Evolutionary conservation across 768 basidiomycete genomes (phyloP).

Genomic region (Thelephora aurantiotincta): DNA sequence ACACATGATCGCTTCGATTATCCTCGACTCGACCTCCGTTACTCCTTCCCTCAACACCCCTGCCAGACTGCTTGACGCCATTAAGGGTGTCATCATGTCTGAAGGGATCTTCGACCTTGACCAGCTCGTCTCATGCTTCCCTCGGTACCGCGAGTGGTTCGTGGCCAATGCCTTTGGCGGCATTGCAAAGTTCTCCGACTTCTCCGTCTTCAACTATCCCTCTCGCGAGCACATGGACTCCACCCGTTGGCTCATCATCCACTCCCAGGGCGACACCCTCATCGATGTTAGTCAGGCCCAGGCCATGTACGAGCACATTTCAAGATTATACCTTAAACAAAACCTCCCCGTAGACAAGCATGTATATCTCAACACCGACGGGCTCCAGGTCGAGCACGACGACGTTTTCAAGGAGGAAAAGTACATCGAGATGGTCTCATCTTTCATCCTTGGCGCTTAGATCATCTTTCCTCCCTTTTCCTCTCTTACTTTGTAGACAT

Average conservation of each 20-base stretch:
- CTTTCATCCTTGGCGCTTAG: constrained; percentile 21
- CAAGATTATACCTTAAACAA: constrained; percentile 1
- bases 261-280: constrained; percentile 59
- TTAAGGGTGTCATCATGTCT: constrained; percentile 44
- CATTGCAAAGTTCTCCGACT: constrained; percentile 29
- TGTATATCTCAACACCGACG: constrained; percentile 20
- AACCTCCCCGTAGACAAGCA: constrained; percentile 17
- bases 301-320: constrained; percentile 40
- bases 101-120: constrained; percentile 76
- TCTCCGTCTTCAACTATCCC: constrained; percentile 29
- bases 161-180: constrained; percentile 48
- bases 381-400: constrained; percentile 38
- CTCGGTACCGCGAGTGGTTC: constrained; percentile 58
- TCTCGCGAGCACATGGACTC: constrained; percentile 20
- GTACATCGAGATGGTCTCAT: constrained; percentile 32
- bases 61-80: constrained; percentile 24
- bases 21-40: constrained; percentile 29
- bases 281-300: constrained; percentile 51
- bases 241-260: constrained; percentile 57
- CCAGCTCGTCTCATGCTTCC: constrained; percentile 46
- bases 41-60: constrained; percentile 31
- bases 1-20: constrained; percentile 63
- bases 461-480: too few species aligned
- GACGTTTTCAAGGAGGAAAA: constrained; percentile 27
- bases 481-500: too few species aligned